phyloP scores from a whole-genome alignment of 2,329 filamentous ascomycete genomes.

The Fusarium annulatum region DNA sequence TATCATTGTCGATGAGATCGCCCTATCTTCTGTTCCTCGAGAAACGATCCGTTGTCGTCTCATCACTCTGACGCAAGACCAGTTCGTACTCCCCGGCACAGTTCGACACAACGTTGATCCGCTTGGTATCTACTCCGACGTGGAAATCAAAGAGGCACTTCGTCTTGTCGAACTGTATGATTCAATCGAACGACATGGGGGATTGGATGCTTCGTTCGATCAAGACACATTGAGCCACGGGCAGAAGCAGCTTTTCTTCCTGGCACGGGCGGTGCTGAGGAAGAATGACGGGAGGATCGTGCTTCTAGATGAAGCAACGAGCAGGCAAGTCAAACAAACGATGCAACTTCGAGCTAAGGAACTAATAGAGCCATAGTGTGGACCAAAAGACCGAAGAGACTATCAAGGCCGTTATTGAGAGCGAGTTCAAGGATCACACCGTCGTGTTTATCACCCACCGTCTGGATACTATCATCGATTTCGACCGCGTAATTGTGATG shows the following conservation, averaged over 20 bases:
- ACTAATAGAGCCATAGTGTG: constrained; percentile 41
- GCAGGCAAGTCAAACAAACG: constrained; percentile 42
- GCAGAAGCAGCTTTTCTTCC: constrained; percentile 62
- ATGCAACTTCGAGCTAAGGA: too few relatives aligned
- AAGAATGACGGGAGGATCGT: constrained; percentile 53
- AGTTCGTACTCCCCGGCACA: constrained; percentile 58
- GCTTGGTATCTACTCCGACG: constrained; percentile 44
- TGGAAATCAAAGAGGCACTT: constrained; percentile 54
- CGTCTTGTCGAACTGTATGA: constrained; percentile 56
- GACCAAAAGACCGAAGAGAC: constrained; percentile 49
- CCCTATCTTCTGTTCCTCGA: constrained; percentile 54
- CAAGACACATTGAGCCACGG: constrained; percentile 55
- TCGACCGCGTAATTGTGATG: constrained; percentile 46
- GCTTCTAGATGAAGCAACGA: constrained; percentile 57
- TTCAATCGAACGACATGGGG: constrained; percentile 52
- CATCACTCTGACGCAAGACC: constrained; percentile 62
- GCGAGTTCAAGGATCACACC: constrained; percentile 58
- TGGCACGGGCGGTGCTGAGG: constrained; percentile 59
- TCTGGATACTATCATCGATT: constrained; percentile 56
- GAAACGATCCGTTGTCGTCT: constrained; percentile 57
- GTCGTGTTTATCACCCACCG: constrained; percentile 59
- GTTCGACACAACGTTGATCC: constrained; percentile 63
- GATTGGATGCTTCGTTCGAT: constrained; percentile 51
- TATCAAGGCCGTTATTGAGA: constrained; percentile 50
- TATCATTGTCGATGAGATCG: constrained; percentile 58